phyloP scores from a whole-genome alignment of 164 flowering plant genomes.

The Berberis vulgaris region DNA sequence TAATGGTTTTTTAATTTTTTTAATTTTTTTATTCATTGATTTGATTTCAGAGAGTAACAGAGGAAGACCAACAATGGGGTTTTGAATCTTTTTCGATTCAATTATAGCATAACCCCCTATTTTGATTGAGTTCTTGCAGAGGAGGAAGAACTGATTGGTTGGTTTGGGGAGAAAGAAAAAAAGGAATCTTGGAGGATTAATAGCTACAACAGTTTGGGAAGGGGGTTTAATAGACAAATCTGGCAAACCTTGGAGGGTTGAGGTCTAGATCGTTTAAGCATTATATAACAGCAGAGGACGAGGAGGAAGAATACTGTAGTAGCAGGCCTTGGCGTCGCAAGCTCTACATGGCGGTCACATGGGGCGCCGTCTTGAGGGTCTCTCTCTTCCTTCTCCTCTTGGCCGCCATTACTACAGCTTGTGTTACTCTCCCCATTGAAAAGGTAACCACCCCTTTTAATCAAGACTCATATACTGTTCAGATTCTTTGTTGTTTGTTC shows the following conservation, averaged over 20 bases:
- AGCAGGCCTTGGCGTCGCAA: slow-evolving; percentile 49
- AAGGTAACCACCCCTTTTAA: slow-evolving; percentile 29
- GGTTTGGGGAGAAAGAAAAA: background rate
- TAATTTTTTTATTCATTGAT: no score
- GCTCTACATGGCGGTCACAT: slow-evolving; percentile 47
- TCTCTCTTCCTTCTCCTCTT: slow-evolving; percentile 42
- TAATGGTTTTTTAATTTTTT: no score
- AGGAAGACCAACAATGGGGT: no score
- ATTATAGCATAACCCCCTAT: no score
- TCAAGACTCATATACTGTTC: background rate
- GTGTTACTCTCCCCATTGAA: slow-evolving; percentile 59
- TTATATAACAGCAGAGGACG: slow-evolving; percentile 19
- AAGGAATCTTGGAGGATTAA: background rate
- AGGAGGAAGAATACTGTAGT: slow-evolving; percentile 43
- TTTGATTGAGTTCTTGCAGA: no score
- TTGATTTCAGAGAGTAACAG: no score
- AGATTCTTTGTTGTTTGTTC: background rate
- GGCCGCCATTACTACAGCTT: slow-evolving; percentile 44
- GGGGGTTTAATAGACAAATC: slow-evolving; percentile 19
- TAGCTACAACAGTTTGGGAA: background rate
- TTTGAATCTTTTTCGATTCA: no score
- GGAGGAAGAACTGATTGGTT: background rate
- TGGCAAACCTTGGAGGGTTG: slow-evolving; percentile 54
- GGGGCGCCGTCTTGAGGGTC: slow-evolving; percentile 38
- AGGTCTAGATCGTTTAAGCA: slow-evolving; percentile 58